Evolutionary conservation across 176 grass and related monocot species (phyloP), one percentile per base, ranked within the genome.

Genomic region (Phyllostachys edulis): DNA sequence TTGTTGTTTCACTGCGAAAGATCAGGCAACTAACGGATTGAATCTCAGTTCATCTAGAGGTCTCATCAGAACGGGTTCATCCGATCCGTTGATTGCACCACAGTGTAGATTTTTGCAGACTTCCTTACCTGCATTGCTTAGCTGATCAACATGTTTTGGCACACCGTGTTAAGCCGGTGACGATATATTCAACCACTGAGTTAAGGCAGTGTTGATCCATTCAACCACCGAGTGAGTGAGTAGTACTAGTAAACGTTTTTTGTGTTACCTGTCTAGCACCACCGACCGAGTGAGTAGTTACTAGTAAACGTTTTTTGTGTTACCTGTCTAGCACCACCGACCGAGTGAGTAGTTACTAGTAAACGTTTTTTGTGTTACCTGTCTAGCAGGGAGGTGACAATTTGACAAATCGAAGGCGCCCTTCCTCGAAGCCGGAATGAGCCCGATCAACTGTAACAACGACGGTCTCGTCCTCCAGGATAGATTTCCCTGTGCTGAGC

Each of bases 341-440:
- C 13, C 20, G 5, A 50, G 4, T 3, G 44, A 47, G 62, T 20
- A 18, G 70, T 59, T n/a, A 26, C 8, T 3, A 10, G 7, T 37
- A 10, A 8, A 41, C 21, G 21, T 7, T 16, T n/a, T 29, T 1
- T 39, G 13, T 40, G 12, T 79, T 59, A 34, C 42, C 54, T 85
- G 77, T 64, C 63, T 18, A 38, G 88, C 54, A 55, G 71, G 82
- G 71, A 75, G 71, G 72, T 77, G 79, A 42, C 79, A 69, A 34
- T 16, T 39, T 14, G 15, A 12, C 57, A 8, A 8, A 15, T 15
- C 5, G 45, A 11, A 57, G n/a, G 36, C 5, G 3, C n/a, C 66
- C 26, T 60, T 60, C 51, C 66, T 8, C 20, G 15, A 20, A 70
- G 27, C 66, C 38, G 21, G 78, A 41, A 21, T 0, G 27, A 38